Evolutionary conservation across 306 rosid genomes (phyloP), one percentile per base, ranked within the genome.

Genomic region (Vigna nakashimae): DNA sequence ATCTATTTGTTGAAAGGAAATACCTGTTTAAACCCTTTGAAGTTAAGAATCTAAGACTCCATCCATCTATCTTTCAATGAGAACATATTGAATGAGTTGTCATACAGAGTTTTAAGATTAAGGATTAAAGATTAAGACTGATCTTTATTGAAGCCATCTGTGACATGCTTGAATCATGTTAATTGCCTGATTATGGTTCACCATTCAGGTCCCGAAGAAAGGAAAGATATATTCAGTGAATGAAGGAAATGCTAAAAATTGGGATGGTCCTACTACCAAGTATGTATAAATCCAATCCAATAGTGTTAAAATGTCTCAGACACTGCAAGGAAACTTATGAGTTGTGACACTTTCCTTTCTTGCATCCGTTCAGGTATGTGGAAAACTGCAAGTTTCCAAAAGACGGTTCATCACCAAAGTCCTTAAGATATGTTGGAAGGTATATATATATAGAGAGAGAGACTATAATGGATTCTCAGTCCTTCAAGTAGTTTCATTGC

Each of bases 211-310:
- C 79, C 97, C 95, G 20, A 87, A 82, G 83, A 88, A 87, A 77
- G 97, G 97, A 71, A 92, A 90, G 77, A 92, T 92, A 48, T 92
- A 92, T 81, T 92, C 97, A 2, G 97, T 92, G 76, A 92, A 92
- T 65, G 95, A 92, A 87, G 97, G 97, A 85, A 92, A 92, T 77
- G 95, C 95, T 9, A 90, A 90, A 86, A 90, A 92, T 68, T 92
- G 97, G 97, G 97, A 92, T 78, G 86, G 79, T 65, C 91, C 97
- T 9, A 92, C 93, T 0, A 65, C 89, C 65, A 87, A 86, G 93
- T 92, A 84, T 63, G 81, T 77, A 70, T 38, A 53, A 30, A 30
- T 30, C 32, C 34, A 49, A 52, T 50, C 76, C 52, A 46, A 53
- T 79, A 62, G 36, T 11, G 28, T 26, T 9, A 2, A 75, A 64